Evolutionary conservation across 441 rosid genomes (phyloP).

Genomic region (Pelargonium fulgidum): DNA sequence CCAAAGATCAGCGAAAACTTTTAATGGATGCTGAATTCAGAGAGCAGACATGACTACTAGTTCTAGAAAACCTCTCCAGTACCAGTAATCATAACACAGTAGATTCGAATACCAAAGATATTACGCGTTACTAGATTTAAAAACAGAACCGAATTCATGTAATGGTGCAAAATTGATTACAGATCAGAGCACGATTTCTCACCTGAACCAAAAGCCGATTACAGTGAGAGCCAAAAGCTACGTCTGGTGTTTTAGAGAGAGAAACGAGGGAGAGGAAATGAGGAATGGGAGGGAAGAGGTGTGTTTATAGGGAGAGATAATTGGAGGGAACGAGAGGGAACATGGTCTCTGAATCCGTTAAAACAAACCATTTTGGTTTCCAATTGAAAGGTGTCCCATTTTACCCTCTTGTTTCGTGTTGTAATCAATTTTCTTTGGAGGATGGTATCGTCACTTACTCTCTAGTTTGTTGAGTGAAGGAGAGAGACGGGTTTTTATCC

Average conservation of each 20-base stretch:
- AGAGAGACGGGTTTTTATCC: too few relatives aligned
- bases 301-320: conserved; percentile 20
- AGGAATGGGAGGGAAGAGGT: not conserved
- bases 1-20: too few relatives aligned
- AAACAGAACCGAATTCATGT: not conserved
- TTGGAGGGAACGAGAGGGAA: conserved; percentile 35
- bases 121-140: not conserved
- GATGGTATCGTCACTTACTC: too few relatives aligned
- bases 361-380: conserved; percentile 9
- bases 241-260: conserved; percentile 8
- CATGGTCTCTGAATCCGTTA: conserved; percentile 19
- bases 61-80: not conserved
- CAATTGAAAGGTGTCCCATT: not conserved
- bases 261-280: conserved; percentile 10
- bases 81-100: not conserved
- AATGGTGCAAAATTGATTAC: not conserved
- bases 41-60: not conserved
- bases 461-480: too few relatives aligned
- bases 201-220: not conserved
- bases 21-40: not conserved
- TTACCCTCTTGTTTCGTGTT: not conserved
- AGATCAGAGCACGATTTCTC: conserved; percentile 7
- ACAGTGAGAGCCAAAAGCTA: conserved; percentile 13
- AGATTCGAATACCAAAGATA: not conserved
- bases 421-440: too few relatives aligned